A percentile compares a stretch with the other conserved stretches of the same genome.
These are phyloP conservation scores for Lactarius hengduanensis DNA, from an alignment of 768 basidiomycete species.

Conservation along the genomic window DNA sequence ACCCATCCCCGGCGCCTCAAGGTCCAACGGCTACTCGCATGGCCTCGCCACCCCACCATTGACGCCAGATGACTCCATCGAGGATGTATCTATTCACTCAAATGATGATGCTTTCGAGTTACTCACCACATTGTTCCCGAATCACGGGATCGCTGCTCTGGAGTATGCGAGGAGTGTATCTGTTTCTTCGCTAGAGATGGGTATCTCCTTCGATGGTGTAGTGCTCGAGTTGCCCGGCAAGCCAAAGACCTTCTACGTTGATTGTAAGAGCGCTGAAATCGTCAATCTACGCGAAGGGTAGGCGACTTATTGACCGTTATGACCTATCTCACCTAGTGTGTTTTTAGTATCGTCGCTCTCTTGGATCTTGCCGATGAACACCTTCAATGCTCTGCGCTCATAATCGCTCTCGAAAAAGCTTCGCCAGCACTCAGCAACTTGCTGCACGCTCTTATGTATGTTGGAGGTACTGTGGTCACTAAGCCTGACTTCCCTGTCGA, in stretches of 20 bases:
- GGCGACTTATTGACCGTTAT: constrained; percentile 20
- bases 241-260: constrained; percentile 78
- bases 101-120: constrained; percentile 70
- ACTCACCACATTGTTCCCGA: constrained; percentile 76
- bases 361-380: constrained; percentile 87
- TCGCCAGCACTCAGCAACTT: constrained; percentile 69
- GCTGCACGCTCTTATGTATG: constrained; percentile 90
- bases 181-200: constrained; percentile 67
- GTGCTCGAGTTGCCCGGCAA: constrained; percentile 71
- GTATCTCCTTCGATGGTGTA: constrained; percentile 71
- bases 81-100: constrained; percentile 42
- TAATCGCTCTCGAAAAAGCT: constrained; percentile 76
- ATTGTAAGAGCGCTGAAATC: constrained; percentile 76
- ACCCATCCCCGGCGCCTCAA: constrained; percentile 30
- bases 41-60: constrained; percentile 70
- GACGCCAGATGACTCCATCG: constrained; percentile 67
- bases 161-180: constrained; percentile 74
- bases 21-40: constrained; percentile 27
- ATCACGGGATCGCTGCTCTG: constrained; percentile 62
- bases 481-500: constrained; percentile 75
- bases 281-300: constrained; percentile 85
- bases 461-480: constrained; percentile 83
- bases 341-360: constrained; percentile 72
- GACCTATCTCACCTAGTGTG: constrained; percentile 8
- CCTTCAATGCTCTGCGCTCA: constrained; percentile 70